A percentile compares a stretch with the other conserved stretches of the same genome.
Conservation (phyloP, 768 basidiomycete genomes). For the Stropharia rugosoannulata region DNA sequence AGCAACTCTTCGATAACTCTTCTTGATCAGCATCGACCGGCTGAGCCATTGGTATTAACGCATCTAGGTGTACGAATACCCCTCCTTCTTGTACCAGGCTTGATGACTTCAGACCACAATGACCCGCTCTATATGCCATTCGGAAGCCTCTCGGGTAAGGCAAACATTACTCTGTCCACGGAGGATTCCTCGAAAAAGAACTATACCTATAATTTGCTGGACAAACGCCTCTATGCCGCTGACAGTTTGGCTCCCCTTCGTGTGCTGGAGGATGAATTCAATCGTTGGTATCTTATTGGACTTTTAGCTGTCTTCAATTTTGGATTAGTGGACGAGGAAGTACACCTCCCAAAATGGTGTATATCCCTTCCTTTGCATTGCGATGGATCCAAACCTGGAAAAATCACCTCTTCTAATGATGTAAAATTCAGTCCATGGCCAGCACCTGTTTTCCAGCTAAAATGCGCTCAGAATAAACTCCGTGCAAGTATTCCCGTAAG, state of each 20-base stretch:
- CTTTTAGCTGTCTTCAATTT: background rate
- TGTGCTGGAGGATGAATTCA: background rate
- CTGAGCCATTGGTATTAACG: background rate
- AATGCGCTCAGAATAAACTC: background rate
- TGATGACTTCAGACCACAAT: background rate
- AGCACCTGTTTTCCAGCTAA: background rate
- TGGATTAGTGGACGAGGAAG: background rate
- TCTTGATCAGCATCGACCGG: background rate
- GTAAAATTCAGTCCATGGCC: background rate
- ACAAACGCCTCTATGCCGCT: background rate
- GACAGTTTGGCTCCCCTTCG: background rate
- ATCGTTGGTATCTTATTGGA: background rate
- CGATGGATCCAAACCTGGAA: no score
- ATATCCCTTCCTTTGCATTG: background rate
- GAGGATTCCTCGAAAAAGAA: background rate
- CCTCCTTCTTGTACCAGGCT: background rate
- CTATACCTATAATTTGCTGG: background rate
- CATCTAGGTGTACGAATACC: background rate
- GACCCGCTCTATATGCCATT: background rate
- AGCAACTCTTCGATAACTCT: background rate
- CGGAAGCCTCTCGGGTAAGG: background rate
- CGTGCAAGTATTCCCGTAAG: background rate
- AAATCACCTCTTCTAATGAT: background rate
- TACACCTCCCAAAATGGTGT: background rate
- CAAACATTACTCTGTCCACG: background rate